Base-by-base conservation (phyloP, 2,329 filamentous ascomycete genomes). In the Fusarium compactum region DNA sequence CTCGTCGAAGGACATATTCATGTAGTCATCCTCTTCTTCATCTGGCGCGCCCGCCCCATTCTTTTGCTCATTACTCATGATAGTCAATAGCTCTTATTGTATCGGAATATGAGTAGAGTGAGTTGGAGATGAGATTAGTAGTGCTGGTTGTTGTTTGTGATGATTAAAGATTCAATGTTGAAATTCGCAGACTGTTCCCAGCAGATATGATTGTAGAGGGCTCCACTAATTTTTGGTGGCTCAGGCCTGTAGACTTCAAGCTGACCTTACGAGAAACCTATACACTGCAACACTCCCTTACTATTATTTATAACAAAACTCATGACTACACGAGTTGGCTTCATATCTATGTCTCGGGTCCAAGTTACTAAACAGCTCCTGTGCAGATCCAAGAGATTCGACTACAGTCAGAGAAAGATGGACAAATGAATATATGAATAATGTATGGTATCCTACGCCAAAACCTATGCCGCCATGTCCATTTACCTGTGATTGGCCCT, bases 21-120 rank as follows among this genome's bases (percentile, higher is more conserved):
- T 97, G 85, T 99, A 98, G 81, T 99, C 96, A 70, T 98, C 94
- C 69, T 94, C 93, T 22, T 94, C 93, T 9, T 93, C 92, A 5
- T 85, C 73, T 11, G 70, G 58, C 43, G 65, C 65, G 18, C 55
- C 56, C 47, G 64, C 68, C 52, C 62, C 63, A 6, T 61, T 63
- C 8, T 62, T 55, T 29, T 67, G 59, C 16, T 59, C 51, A 9
- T 41, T 30, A 15, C 53, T 67, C 68, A 74, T 74, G 22, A 20
- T 55, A 41, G 6, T 27, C 12, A 16, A 20, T 48, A 9, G 24
- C 32, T 11, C 8, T 24, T 27, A 18, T 16, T n/a, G 11, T 8
- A 11, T 25, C 14, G 10, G 2, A 27, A 4, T 24, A 43, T 46
- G 12, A 25, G 30, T 58, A 40, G 14, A 18, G 30, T 25, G 29